These are phyloP conservation scores for Suillus ampliporus DNA, from an alignment of 768 basidiomycete genomes.

Conservation along the genomic window DNA sequence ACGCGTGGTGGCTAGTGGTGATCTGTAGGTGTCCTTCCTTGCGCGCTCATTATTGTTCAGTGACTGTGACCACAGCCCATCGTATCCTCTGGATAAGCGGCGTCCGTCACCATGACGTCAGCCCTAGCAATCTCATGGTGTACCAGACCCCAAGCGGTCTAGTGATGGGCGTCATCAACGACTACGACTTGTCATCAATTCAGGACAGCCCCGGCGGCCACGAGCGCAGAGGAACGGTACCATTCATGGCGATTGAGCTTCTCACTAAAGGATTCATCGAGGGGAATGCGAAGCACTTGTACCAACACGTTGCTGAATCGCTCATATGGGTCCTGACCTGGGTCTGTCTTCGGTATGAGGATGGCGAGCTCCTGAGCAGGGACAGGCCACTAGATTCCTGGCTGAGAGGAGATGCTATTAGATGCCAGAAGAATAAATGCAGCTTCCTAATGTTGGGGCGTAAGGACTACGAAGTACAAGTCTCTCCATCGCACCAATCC, in stretches of 20 bases:
- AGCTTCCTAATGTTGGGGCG: neutral
- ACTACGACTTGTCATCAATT: constrained; percentile 34
- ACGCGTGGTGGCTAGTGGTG: neutral
- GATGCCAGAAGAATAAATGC: neutral
- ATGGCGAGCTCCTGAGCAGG: neutral
- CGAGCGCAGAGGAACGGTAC: constrained; percentile 32
- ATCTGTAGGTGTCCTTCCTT: neutral
- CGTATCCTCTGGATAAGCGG: constrained; percentile 30
- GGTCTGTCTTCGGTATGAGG: constrained; percentile 10
- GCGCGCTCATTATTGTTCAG: neutral
- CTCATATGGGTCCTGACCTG: constrained; percentile 36
- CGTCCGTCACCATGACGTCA: constrained; percentile 38
- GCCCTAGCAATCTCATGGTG: constrained; percentile 38
- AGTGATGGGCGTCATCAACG: constrained; percentile 31
- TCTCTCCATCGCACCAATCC: neutral
- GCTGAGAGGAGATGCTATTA: neutral
- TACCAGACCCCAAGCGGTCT: constrained; percentile 13
- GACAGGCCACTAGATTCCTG: neutral
- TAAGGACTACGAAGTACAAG: neutral
- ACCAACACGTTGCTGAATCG: constrained; percentile 42
- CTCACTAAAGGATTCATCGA: constrained; percentile 20
- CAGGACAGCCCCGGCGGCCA: constrained; percentile 13
- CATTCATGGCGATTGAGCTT: constrained; percentile 43
- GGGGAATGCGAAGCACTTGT: constrained; percentile 25
- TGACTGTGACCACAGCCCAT: constrained; percentile 25